These are phyloP conservation scores for Vitis hybrid DNA, from an alignment of 177 flowering plant genomes.

Conservation along the genomic window DNA sequence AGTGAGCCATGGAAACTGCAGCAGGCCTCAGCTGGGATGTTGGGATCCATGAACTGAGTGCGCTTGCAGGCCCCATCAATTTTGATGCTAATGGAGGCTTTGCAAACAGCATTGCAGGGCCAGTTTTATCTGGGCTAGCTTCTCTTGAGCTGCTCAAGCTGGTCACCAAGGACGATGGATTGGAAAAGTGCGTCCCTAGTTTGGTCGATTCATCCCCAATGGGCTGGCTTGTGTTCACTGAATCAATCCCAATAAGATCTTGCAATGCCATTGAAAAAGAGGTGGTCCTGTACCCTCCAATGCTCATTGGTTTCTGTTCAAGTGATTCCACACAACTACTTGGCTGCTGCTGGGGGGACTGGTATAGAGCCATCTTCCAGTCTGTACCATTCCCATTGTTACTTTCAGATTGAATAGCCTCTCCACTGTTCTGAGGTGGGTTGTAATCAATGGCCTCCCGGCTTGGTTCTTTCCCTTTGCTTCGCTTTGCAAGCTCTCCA, in stretches of 20 bases:
- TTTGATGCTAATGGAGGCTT: slow-evolving; percentile 40
- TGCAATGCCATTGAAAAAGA: slow-evolving; percentile 47
- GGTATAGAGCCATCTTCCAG: slow-evolving; percentile 57
- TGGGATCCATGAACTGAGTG: slow-evolving; percentile 55
- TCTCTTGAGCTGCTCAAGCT: slow-evolving; percentile 81
- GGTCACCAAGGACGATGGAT: slow-evolving; percentile 67
- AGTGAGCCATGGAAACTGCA: slow-evolving; percentile 58
- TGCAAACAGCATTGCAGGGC: slow-evolving; percentile 40
- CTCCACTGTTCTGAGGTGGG: slow-evolving; percentile 23
- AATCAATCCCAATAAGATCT: slow-evolving; percentile 45
- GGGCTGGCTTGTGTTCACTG: slow-evolving; percentile 21
- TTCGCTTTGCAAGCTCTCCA: slow-evolving; percentile 74
- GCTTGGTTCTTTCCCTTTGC: slow-evolving; percentile 31
- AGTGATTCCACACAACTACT: slow-evolving; percentile 20
- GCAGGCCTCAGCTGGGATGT: slow-evolving; percentile 55
- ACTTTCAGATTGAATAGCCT: slow-evolving; percentile 18
- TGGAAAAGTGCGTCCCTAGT: slow-evolving; percentile 45
- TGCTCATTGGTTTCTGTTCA: slow-evolving; percentile 32
- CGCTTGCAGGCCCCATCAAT: slow-evolving; percentile 19
- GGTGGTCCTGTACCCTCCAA: slow-evolving; percentile 24
- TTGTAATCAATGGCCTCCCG: slow-evolving; percentile 20
- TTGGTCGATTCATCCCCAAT: slow-evolving; percentile 31
- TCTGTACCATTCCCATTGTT: slow-evolving; percentile 31
- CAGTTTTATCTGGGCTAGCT: slow-evolving; percentile 62
- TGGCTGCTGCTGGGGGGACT: slow-evolving; percentile 25